Percentiles rank a stretch among this genome's conserved stretches.
phyloP scores from a whole-genome alignment of 2,329 filamentous ascomycete species.

The Sporothrix phasma region DNA sequence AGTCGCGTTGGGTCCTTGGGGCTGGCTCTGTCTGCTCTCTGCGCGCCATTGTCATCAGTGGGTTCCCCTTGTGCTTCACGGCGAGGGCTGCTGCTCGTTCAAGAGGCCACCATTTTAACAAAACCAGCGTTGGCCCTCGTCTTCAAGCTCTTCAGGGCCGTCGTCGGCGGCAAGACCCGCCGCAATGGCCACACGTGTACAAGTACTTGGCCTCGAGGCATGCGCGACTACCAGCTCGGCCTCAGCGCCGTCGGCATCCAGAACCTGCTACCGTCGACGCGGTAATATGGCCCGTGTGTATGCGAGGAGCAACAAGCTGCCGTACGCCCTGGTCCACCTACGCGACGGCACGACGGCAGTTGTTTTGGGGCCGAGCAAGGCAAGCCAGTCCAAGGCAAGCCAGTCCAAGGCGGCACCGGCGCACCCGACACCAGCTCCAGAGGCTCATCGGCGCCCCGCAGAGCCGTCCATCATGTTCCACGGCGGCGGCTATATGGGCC shows the following conservation, averaged over 20 bases:
- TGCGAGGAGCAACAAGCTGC: not conserved
- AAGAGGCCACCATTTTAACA: not conserved
- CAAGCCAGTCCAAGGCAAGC: too few species aligned
- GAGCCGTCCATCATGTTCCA: conserved; percentile 6
- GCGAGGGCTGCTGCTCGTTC: not conserved
- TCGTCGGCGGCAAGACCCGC: not conserved
- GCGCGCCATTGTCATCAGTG: conserved; percentile 6
- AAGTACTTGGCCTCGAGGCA: conserved; percentile 5
- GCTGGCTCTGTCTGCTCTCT: conserved; percentile 6
- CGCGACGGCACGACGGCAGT: conserved; percentile 3
- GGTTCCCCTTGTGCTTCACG: not conserved
- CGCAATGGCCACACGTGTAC: conserved; percentile 7
- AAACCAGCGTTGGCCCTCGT: not conserved
- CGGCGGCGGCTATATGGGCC: conserved; percentile 11
- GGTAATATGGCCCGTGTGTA: not conserved
- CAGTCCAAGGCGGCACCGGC: not conserved
- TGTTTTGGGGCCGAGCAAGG: not conserved
- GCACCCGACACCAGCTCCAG: not conserved
- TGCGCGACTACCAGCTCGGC: conserved; percentile 11
- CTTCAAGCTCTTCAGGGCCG: not conserved
- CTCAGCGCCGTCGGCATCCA: conserved; percentile 9
- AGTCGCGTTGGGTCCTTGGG: not conserved
- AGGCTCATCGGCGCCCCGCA: not conserved
- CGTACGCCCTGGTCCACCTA: not conserved
- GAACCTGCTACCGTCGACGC: conserved; percentile 8